Conservation (phyloP, 768 basidiomycete genomes). For the Chalciporus pseudorubinellus region DNA sequence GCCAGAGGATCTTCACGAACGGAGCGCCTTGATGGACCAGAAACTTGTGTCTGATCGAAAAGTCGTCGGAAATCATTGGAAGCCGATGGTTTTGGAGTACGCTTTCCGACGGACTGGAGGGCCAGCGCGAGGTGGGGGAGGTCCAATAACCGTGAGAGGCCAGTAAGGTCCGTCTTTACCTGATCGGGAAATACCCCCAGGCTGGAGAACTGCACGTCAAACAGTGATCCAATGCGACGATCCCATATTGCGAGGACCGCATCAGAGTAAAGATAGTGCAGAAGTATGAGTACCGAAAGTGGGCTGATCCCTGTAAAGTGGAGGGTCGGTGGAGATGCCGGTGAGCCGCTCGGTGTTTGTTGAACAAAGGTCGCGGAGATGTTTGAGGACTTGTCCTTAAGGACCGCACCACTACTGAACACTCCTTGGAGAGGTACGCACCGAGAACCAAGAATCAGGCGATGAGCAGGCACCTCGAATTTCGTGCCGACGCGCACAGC, state of each 20-base stretch:
- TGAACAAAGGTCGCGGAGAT: conserved; percentile 31
- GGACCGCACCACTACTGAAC: conserved; percentile 34
- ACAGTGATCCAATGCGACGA: conserved; percentile 49
- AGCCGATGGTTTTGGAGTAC: conserved; percentile 47
- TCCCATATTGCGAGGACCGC: conserved; percentile 84
- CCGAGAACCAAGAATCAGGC: conserved; percentile 62
- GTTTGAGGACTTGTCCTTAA: conserved; percentile 29
- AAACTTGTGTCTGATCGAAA: conserved; percentile 35
- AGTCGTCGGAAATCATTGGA: conserved; percentile 48
- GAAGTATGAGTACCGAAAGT: conserved; percentile 67
- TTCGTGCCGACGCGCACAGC: conserved; percentile 46
- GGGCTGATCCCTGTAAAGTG: conserved; percentile 56
- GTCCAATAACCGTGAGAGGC: conserved; percentile 55
- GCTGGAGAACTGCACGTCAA: conserved; percentile 39
- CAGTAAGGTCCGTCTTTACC: conserved; percentile 63
- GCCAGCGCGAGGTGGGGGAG: conserved; percentile 53
- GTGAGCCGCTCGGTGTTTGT: background rate
- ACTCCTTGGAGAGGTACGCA: conserved; percentile 44
- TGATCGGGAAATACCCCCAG: conserved; percentile 42
- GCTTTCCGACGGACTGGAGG: conserved; percentile 62
- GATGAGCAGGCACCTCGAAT: conserved; percentile 58
- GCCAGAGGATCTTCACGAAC: conserved; percentile 31
- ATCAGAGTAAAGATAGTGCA: conserved; percentile 90
- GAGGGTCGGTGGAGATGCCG: conserved; percentile 4
- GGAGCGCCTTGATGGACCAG: background rate